Percentiles rank a stretch among this genome's conserved stretches.
Conservation (phyloP, 2,329 filamentous ascomycete species). For the Botrytis galanthina region DNA sequence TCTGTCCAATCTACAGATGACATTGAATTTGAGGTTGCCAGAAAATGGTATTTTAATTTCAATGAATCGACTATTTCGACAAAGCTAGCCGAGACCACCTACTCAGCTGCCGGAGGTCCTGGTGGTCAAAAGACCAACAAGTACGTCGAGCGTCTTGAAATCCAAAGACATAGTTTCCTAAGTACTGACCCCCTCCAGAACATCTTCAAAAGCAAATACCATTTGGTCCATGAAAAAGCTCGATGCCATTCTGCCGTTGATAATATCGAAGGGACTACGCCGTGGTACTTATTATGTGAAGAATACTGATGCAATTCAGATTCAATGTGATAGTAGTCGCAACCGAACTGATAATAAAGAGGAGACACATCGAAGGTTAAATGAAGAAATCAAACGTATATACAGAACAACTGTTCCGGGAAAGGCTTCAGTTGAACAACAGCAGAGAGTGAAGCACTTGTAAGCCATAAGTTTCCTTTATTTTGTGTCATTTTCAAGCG, state of each 20-base stretch:
- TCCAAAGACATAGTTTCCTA: background rate
- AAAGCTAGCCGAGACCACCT: conserved; percentile 34
- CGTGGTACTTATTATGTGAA: conserved; percentile 34
- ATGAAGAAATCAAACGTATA: conserved; percentile 33
- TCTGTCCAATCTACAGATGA: conserved; percentile 28
- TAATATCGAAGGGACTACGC: conserved; percentile 32
- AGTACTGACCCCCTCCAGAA: conserved; percentile 30
- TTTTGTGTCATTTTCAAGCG: background rate
- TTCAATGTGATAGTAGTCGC: conserved; percentile 36
- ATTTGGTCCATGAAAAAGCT: conserved; percentile 34
- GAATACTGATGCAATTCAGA: conserved; percentile 34
- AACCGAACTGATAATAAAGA: conserved; percentile 34
- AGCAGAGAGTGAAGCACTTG: conserved; percentile 49
- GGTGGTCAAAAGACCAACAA: conserved; percentile 41
- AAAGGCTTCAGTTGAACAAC: conserved; percentile 48
- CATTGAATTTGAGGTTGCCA: conserved; percentile 32
- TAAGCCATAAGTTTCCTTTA: conserved; percentile 27
- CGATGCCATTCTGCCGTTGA: conserved; percentile 30
- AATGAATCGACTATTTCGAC: conserved; percentile 30
- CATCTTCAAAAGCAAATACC: conserved; percentile 38
- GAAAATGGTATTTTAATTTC: conserved; percentile 36
- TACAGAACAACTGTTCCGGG: conserved; percentile 36
- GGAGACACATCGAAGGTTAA: conserved; percentile 33
- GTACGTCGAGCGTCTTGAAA: conserved; percentile 25
- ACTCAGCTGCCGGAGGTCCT: conserved; percentile 33